Conservation (phyloP, 2,329 filamentous ascomycete species). For the Aspergillus flavus region DNA sequence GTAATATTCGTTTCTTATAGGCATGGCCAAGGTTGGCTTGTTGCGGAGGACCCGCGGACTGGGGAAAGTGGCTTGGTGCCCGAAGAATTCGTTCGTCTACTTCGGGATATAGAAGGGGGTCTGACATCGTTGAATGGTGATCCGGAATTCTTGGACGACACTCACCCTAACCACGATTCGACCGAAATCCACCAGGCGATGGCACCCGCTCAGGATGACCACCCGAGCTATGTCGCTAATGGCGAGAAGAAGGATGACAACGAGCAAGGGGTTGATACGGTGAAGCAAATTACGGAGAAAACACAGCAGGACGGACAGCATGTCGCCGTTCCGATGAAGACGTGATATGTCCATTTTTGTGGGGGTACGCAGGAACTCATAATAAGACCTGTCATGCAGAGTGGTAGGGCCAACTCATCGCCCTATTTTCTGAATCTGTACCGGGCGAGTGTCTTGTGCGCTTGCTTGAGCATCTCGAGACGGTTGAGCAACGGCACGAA, state of each 20-base stretch:
- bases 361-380: neutral
- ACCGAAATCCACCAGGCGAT: constrained; percentile 38
- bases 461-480: neutral
- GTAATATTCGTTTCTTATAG: constrained; percentile 96
- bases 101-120: constrained; percentile 91
- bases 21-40: constrained; percentile 95
- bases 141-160: constrained; percentile 50
- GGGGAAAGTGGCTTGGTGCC: constrained; percentile 92
- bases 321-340: constrained; percentile 8
- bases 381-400: neutral
- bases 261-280: constrained; percentile 33
- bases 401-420: neutral
- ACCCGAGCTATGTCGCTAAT: constrained; percentile 21
- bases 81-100: constrained; percentile 90
- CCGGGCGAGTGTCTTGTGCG: neutral
- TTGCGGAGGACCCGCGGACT: constrained; percentile 92
- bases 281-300: constrained; percentile 26
- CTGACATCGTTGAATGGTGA: constrained; percentile 70
- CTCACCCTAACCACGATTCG: constrained; percentile 58
- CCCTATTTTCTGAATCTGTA: neutral
- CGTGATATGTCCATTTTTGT: constrained; percentile 7
- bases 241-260: constrained; percentile 40
- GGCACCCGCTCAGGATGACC: constrained; percentile 35
- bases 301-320: constrained; percentile 15
- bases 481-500: neutral